These are phyloP conservation scores for Farysia itapuensis DNA, from an alignment of 1,284 basidiomycete genomes.

Conservation along the genomic window DNA sequence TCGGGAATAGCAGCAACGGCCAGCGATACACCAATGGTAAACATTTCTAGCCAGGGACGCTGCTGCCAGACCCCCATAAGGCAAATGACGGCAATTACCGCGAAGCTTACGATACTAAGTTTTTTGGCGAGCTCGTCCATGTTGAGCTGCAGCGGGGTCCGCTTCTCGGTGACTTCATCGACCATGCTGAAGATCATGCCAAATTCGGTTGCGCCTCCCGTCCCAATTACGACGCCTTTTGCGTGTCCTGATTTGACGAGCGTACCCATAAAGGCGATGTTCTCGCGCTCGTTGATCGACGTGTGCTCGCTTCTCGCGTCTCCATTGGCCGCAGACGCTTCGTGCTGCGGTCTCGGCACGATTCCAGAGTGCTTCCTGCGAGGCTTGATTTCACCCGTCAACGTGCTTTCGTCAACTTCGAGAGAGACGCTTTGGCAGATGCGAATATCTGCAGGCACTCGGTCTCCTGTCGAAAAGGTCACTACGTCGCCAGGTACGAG, in stretches of 20 bases:
- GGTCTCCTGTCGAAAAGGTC: slow-evolving; percentile 81
- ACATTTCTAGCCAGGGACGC: slow-evolving; percentile 95
- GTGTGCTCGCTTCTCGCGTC: slow-evolving; percentile 1
- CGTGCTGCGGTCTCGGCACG: slow-evolving; percentile 47
- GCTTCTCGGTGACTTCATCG: slow-evolving; percentile 91
- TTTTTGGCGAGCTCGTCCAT: slow-evolving; percentile 97
- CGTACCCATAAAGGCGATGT: slow-evolving; percentile 95
- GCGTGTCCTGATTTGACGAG: slow-evolving; percentile 88
- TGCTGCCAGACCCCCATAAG: slow-evolving; percentile 83
- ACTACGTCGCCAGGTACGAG: slow-evolving; percentile 93
- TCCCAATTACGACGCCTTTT: slow-evolving; percentile 84
- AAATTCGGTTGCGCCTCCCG: slow-evolving; percentile 86
- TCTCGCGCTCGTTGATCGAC: slow-evolving; percentile 78
- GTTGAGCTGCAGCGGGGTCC: slow-evolving; percentile 86
- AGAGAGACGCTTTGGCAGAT: slow-evolving; percentile 76
- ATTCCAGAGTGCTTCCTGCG: slow-evolving; percentile 70
- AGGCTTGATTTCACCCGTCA: slow-evolving; percentile 89
- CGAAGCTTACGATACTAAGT: slow-evolving; percentile 85
- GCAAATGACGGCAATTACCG: slow-evolving; percentile 88
- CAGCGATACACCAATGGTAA: slow-evolving; percentile 95
- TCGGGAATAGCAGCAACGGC: slow-evolving; percentile 97
- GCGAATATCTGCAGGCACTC: slow-evolving; percentile 89
- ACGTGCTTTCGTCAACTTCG: slow-evolving; percentile 90
- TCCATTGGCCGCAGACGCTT: slow-evolving; percentile 1
- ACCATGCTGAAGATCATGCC: slow-evolving; percentile 97